Percentiles rank a stretch among this genome's conserved stretches.
phyloP scores from a whole-genome alignment of 495 filamentous ascomycete genomes.

The Xylaria venustula region DNA sequence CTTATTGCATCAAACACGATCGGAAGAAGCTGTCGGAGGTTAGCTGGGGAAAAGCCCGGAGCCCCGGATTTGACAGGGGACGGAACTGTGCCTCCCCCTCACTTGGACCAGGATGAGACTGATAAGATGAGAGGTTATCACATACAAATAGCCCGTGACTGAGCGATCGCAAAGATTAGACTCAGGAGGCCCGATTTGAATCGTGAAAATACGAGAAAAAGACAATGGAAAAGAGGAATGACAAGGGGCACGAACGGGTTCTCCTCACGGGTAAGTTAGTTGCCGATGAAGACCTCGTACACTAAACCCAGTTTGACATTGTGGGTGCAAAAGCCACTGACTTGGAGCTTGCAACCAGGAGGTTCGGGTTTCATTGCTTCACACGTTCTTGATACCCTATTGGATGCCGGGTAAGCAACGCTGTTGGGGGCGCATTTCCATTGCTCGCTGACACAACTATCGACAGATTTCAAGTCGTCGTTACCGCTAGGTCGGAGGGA shows the following conservation, averaged over 20 bases:
- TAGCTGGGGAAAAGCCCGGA: constrained; percentile 4
- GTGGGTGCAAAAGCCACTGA: neutral
- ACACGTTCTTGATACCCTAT: constrained; percentile 35
- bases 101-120: neutral
- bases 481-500: constrained; percentile 35
- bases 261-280: constrained; percentile 29
- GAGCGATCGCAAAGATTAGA: neutral
- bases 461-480: constrained; percentile 33
- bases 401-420: constrained; percentile 28
- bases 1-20: neutral
- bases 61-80: neutral
- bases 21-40: neutral
- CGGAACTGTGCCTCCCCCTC: neutral
- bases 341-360: constrained; percentile 17
- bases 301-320: neutral
- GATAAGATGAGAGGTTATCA: neutral
- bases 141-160: too few relatives aligned
- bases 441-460: neutral
- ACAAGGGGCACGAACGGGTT: constrained; percentile 5
- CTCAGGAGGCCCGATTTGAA: too few relatives aligned
- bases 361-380: constrained; percentile 44
- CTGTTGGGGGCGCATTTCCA: neutral
- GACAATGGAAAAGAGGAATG: neutral
- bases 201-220: neutral
- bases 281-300: neutral